phyloP scores from a whole-genome alignment of 192 early-diverging fungal genomes.

The Gigaspora rosea region DNA sequence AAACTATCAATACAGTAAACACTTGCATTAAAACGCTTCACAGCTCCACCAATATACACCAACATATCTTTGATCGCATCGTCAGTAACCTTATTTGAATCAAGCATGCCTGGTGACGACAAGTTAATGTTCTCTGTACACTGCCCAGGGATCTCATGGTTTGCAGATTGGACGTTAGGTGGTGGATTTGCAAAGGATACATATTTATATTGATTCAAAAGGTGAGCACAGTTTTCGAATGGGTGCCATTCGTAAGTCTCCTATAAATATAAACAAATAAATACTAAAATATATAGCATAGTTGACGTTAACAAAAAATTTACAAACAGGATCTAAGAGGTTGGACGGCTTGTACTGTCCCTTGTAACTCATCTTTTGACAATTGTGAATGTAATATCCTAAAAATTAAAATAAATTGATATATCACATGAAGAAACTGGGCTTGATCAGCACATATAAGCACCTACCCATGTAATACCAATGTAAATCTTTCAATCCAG shows the following conservation, averaged over 20 bases:
- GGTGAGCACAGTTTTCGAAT: constrained; percentile 48
- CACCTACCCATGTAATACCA: constrained; percentile 92
- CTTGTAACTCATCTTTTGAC: constrained; percentile 95
- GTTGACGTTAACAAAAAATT: constrained; percentile 10
- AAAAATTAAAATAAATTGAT: too few relatives aligned
- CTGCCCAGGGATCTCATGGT: constrained; percentile 33
- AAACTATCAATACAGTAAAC: too few relatives aligned
- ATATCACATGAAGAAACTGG: too few relatives aligned
- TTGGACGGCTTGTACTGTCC: constrained; percentile 83
- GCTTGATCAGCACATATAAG: too few relatives aligned
- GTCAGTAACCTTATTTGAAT: too few relatives aligned
- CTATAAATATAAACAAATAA: constrained; percentile 29
- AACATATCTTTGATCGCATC: too few relatives aligned
- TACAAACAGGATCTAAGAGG: constrained; percentile 73
- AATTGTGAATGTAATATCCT: constrained; percentile 92
- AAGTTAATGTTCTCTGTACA: neutral
- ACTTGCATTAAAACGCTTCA: too few relatives aligned
- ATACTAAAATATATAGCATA: constrained; percentile 29
- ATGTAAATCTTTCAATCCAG: constrained; percentile 49
- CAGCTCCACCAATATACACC: too few relatives aligned
- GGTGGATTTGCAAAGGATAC: constrained; percentile 44
- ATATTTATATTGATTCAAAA: constrained; percentile 57
- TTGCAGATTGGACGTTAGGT: constrained; percentile 10
- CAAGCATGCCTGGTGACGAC: constrained; percentile 24
- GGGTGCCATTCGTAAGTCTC: constrained; percentile 56